Conservation (phyloP, 768 basidiomycete genomes). For the Mrakia gelida region DNA sequence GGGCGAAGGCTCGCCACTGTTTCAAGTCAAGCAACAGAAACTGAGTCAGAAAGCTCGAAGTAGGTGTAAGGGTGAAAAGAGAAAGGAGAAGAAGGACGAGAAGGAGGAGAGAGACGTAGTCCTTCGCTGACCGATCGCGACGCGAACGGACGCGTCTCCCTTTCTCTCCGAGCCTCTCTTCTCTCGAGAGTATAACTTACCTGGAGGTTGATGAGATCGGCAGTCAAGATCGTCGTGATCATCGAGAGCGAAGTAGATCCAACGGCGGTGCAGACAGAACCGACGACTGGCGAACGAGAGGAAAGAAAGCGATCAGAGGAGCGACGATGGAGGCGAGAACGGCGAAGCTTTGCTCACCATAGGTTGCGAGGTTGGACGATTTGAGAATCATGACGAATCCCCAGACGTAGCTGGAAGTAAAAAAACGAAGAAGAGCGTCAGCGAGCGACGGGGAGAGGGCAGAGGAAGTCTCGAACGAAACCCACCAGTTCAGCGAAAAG, state of each 20-base stretch:
- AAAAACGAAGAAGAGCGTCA: not conserved
- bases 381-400: constrained; percentile 43
- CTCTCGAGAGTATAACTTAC: not conserved
- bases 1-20: constrained; percentile 22
- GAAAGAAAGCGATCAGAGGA: constrained; percentile 40
- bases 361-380: constrained; percentile 37
- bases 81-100: not conserved
- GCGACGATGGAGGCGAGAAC: constrained; percentile 36
- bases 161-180: too few species aligned
- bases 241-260: constrained; percentile 7
- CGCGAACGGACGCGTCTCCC: too few species aligned
- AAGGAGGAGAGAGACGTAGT: not conserved
- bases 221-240: constrained; percentile 17
- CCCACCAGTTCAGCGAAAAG: constrained; percentile 34
- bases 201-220: constrained; percentile 19
- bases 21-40: constrained; percentile 7
- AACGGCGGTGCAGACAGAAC: not conserved
- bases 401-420: constrained; percentile 35
- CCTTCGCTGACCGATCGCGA: not conserved
- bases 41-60: not conserved
- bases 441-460: too few species aligned
- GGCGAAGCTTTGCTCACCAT: constrained; percentile 6
- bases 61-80: constrained; percentile 27
- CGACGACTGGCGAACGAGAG: constrained; percentile 32
- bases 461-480: not conserved